Base-by-base conservation (phyloP, 768 basidiomycete genomes). In the Crassisporium funariophilum region DNA sequence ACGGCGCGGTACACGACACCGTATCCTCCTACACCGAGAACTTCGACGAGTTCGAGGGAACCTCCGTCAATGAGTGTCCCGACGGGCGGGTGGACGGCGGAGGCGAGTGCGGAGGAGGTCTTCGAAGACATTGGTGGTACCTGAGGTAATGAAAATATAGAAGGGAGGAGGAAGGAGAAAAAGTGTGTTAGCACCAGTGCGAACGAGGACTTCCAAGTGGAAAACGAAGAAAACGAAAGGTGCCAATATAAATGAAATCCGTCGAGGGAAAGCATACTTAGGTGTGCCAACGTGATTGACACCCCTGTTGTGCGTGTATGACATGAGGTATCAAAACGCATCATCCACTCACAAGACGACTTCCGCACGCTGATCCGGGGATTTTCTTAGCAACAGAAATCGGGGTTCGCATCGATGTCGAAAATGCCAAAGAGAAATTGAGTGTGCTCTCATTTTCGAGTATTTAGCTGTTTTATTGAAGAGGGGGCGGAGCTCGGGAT, bases 1-100 rank as follows among this genome's bases (percentile, higher is more conserved):
- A 90, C 74, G 42, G 91, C 95, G 48, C 91, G 89, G 67, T 97
- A 97, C 24, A 97, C 95, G 58, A 95, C 86, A 54, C 95, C 95
- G 64, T 97, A 98, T 38, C 95, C 95, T 34, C 95, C 95, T 44
- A 92, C 83, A 50, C 97, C 95, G 46, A 98, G 82, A 52, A 95
- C 82, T 64, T 90, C 84, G 57, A 90, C 82, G 57, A 98, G 88
- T 70, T 94, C 83, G 53, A 98, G 82, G 46, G 84, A 76, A 56
- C 84, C 88, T 60, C 84, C 80, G 77, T 95, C 92, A 76, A 98
- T 91, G 70, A 82, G 73, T 58, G 86, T 86, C 46, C 95, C 95
- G 60, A 89, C 72, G 56, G 78, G 73, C 44, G 83, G 83, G 52
- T 77, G 75, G 41, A 66, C 73, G 72, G 56, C 78, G 75, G 62